A percentile compares a stretch with the other conserved stretches of the same genome.
Evolutionary conservation across 805 yeast species (phyloP).

Genomic region (Metschnikowia henanensis): DNA sequence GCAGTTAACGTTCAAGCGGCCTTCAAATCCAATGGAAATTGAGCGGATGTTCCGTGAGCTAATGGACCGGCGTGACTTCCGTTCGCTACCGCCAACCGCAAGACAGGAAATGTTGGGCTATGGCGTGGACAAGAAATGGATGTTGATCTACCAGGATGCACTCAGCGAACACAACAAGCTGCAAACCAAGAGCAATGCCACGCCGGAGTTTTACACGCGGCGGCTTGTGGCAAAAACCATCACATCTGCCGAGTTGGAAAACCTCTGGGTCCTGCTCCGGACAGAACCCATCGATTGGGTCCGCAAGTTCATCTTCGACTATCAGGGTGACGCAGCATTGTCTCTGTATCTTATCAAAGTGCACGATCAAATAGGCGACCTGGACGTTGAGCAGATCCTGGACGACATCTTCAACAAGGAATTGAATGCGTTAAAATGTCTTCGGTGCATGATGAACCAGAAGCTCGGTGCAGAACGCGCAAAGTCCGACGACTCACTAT

Average conservation of each 20-base stretch:
- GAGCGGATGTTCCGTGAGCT: constrained; percentile 75
- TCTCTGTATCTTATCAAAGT: constrained; percentile 55
- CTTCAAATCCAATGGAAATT: constrained; percentile 62
- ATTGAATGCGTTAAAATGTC: constrained; percentile 70
- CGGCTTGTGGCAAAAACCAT: constrained; percentile 69
- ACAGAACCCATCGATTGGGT: constrained; percentile 90
- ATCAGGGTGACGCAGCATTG: constrained; percentile 80
- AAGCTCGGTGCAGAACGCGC: constrained; percentile 62
- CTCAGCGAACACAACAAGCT: constrained; percentile 69
- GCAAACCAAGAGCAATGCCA: constrained; percentile 32
- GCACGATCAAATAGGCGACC: constrained; percentile 43
- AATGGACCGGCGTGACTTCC: constrained; percentile 82
- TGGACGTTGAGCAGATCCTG: constrained; percentile 34
- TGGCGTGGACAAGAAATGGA: constrained; percentile 82
- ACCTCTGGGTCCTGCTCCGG: constrained; percentile 86
- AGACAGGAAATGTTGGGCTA: constrained; percentile 74
- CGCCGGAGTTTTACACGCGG: constrained; percentile 78
- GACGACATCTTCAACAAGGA: constrained; percentile 67
- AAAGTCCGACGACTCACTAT: constrained; percentile 39
- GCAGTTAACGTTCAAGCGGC: constrained; percentile 54
- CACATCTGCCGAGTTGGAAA: constrained; percentile 68
- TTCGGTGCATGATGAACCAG: constrained; percentile 70
- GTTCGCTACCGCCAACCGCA: constrained; percentile 66
- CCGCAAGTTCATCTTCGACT: constrained; percentile 60
- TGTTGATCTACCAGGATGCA: constrained; percentile 84